Base-by-base conservation (phyloP, 495 filamentous ascomycete genomes). In the Bacidia rubella region DNA sequence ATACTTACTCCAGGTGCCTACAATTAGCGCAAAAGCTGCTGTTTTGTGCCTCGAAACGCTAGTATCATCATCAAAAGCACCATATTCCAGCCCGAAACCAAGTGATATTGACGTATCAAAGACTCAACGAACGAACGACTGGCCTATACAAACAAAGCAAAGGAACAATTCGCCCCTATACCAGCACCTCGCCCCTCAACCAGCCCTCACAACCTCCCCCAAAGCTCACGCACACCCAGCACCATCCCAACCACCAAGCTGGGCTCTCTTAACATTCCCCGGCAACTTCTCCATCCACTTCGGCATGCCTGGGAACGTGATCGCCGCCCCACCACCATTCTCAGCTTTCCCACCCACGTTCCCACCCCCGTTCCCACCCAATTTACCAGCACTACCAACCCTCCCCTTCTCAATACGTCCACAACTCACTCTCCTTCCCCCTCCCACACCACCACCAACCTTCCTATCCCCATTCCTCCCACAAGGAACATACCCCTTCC, bases 251-350 rank as follows among this genome's bases (percentile, higher is more conserved):
- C 5, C 29, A 35, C 38, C 38, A 5, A 7, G 5, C 29, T 7
- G 29, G 15, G 29, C 29, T 20, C 15, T 43, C 19, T 40, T 52
- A 24, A 50, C 47, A 43, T 52, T 52, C 24, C 48, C 56, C 26
- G 41, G 52, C 41, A 58, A 52, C 27, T 25, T 47, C 47, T 52
- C 46, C 52, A 51, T 54, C 48, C 32, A 55, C 17, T 22, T 55
- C 7, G 49, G 49, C 49, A 44, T 19, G n/a, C 12, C 24, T 43
- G 39, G 47, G 38, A 25, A 50, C 47, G 12, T 2, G 5, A 23
- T 25, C 22, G n/a, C 38, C 7, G 10, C 17, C 29, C 22, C 24
- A 50, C 26, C 10, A n/a, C 17, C n/a, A 21, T 20, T 38, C 32
- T 11, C 4, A 38, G 15, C n/a, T 22, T 25, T 25, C 9, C 12